Evolutionary conservation across 2,329 filamentous ascomycete genomes (phyloP).

Genomic region (Alternaria rosae): DNA sequence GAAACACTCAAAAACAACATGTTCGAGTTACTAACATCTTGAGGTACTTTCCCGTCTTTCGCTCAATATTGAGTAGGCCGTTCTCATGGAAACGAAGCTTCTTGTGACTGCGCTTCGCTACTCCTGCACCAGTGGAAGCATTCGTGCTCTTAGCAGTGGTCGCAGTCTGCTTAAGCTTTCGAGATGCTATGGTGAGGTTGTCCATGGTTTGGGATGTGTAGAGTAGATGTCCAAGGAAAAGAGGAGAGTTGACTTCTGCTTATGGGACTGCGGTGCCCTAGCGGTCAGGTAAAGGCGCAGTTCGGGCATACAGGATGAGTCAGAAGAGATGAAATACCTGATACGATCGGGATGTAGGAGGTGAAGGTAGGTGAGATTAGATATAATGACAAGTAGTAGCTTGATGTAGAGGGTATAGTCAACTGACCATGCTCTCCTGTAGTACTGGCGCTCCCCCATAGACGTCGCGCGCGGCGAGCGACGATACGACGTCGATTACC

Average conservation of each 20-base stretch:
- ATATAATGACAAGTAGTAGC: neutral
- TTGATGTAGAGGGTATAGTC: neutral
- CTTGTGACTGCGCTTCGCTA: neutral
- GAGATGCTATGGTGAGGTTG: neutral
- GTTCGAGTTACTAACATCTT: conserved; percentile 7
- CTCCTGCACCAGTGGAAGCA: neutral
- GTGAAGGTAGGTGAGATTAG: neutral
- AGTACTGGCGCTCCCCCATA: neutral
- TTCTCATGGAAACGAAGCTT: conserved; percentile 3
- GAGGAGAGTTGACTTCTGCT: neutral
- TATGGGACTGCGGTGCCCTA: neutral
- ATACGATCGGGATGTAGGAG: neutral
- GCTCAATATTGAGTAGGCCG: conserved; percentile 10
- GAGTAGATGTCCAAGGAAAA: neutral
- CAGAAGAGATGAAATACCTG: neutral
- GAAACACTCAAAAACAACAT: neutral
- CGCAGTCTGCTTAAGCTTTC: neutral
- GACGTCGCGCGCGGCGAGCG: neutral
- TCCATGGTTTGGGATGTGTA: neutral
- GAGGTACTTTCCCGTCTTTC: conserved; percentile 7
- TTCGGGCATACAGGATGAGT: neutral
- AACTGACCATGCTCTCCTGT: neutral
- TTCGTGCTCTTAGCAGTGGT: neutral
- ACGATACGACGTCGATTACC: neutral
- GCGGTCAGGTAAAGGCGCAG: neutral